Percentiles rank a stretch among this genome's conserved stretches.
These are phyloP conservation scores for Picochlorum costavermella DNA, from an alignment of 139 green algal species.

Conservation along the genomic window DNA sequence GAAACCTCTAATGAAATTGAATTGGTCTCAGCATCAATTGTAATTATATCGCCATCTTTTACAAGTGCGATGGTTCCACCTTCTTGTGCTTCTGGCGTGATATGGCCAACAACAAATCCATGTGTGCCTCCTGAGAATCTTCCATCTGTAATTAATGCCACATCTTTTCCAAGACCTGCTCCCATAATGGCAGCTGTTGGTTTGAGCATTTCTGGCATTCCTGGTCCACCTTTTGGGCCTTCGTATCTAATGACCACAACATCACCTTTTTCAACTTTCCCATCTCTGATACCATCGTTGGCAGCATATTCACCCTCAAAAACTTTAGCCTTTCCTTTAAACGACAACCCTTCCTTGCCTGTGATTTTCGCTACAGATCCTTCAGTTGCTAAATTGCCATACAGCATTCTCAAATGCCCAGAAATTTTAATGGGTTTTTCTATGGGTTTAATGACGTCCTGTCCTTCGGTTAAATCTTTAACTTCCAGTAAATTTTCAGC, in stretches of 20 bases:
- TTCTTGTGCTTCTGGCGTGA: slow-evolving; percentile 90
- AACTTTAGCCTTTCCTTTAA: slow-evolving; percentile 58
- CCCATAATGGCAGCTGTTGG: slow-evolving; percentile 96
- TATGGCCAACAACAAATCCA: slow-evolving; percentile 96
- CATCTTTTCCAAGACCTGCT: slow-evolving; percentile 89
- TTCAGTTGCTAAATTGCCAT: slow-evolving; percentile 89
- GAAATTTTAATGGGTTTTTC: slow-evolving; percentile 79
- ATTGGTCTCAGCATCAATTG: slow-evolving; percentile 73
- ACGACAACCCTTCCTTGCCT: slow-evolving; percentile 65
- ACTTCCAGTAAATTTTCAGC: slow-evolving; percentile 80
- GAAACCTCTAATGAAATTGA: slow-evolving; percentile 62
- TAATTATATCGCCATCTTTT: slow-evolving; percentile 83
- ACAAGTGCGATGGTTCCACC: slow-evolving; percentile 87
- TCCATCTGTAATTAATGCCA: slow-evolving; percentile 93
- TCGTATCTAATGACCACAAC: slow-evolving; percentile 94
- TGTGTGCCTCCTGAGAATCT: slow-evolving; percentile 91
- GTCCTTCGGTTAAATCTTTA: slow-evolving; percentile 65
- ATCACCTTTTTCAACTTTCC: slow-evolving; percentile 56
- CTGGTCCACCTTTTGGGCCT: slow-evolving; percentile 92
- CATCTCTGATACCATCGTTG: slow-evolving; percentile 73
- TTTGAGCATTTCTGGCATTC: slow-evolving; percentile 98
- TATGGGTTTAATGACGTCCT: slow-evolving; percentile 80
- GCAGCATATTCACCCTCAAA: slow-evolving; percentile 96
- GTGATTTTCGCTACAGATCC: slow-evolving; percentile 98
- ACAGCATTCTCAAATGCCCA: slow-evolving; percentile 77